These are phyloP conservation scores for Phytophthora megakarya DNA, from an alignment of 352 stramenopile genomes.

Conservation along the genomic window DNA sequence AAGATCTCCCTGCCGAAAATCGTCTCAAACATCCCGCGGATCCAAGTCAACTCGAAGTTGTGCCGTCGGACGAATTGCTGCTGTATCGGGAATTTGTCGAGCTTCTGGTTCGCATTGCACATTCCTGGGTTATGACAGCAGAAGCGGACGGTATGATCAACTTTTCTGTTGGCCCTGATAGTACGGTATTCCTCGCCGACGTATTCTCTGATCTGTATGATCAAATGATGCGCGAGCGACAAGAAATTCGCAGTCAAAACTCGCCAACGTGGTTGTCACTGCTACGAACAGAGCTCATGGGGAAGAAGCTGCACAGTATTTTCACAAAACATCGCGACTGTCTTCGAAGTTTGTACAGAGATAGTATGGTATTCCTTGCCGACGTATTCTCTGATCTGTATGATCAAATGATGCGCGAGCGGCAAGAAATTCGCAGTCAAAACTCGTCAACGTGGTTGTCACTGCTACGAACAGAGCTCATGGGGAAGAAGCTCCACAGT, in stretches of 20 bases:
- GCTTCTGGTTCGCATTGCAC: conserved; percentile 61
- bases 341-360: no score
- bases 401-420: conserved; percentile 44
- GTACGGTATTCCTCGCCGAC: conserved; percentile 35
- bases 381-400: conserved; percentile 53
- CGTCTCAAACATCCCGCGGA: conserved; percentile 23
- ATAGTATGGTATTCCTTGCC: conserved; percentile 32
- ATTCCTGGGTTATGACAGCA: conserved; percentile 32
- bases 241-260: conserved; percentile 24
- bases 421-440: conserved; percentile 28
- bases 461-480: conserved; percentile 36
- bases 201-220: conserved; percentile 54
- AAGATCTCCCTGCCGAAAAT: conserved; percentile 32
- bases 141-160: conserved; percentile 14
- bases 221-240: conserved; percentile 40
- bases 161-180: conserved; percentile 13
- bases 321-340: conserved; percentile 45
- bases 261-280: conserved; percentile 28
- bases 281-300: conserved; percentile 40
- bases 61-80: conserved; percentile 47
- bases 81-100: conserved; percentile 72
- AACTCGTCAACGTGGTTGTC: conserved; percentile 27
- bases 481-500: conserved; percentile 44
- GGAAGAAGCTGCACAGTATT: conserved; percentile 47
- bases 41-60: conserved; percentile 32